phyloP scores from a whole-genome alignment of 345 rosid genomes.

The Gossypium bickii region DNA sequence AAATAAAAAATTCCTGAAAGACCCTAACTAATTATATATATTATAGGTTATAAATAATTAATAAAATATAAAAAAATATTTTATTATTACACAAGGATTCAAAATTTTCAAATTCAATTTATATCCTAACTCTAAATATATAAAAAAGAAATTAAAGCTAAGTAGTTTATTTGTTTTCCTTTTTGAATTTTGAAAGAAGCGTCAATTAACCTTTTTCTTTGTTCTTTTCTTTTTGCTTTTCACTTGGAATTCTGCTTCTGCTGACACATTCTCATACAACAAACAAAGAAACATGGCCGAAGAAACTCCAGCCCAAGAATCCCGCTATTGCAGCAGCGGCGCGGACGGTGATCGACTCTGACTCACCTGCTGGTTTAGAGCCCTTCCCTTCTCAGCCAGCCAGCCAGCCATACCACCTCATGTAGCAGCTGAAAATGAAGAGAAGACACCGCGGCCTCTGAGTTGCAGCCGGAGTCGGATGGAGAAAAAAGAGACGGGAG shows the following conservation, averaged over 20 bases:
- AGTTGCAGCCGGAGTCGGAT: slow-evolving; percentile 28
- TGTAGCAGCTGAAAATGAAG: neutral
- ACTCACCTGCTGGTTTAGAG: slow-evolving; percentile 5
- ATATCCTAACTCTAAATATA: no score
- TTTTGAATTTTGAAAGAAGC: no score
- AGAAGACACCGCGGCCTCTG: slow-evolving; percentile 12
- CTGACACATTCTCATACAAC: neutral
- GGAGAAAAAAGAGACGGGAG: slow-evolving; percentile 38
- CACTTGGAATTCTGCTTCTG: no score
- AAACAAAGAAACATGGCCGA: slow-evolving; percentile 27
- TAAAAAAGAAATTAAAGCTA: no score
- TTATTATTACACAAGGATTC: no score
- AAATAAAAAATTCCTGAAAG: no score
- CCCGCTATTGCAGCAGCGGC: slow-evolving; percentile 10
- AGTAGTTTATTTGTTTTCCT: no score
- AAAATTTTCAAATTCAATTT: no score
- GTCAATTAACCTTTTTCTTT: no score
- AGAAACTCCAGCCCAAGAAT: slow-evolving; percentile 19
- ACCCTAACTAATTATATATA: no score
- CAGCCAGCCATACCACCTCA: neutral
- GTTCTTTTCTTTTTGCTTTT: neutral
- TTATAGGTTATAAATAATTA: no score
- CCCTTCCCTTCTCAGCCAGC: neutral
- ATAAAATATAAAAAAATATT: no score
- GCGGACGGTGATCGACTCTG: slow-evolving; percentile 2